These are phyloP conservation scores for Penicillium sp. DNA, from an alignment of 2,329 filamentous ascomycete species.

Conservation along the genomic window DNA sequence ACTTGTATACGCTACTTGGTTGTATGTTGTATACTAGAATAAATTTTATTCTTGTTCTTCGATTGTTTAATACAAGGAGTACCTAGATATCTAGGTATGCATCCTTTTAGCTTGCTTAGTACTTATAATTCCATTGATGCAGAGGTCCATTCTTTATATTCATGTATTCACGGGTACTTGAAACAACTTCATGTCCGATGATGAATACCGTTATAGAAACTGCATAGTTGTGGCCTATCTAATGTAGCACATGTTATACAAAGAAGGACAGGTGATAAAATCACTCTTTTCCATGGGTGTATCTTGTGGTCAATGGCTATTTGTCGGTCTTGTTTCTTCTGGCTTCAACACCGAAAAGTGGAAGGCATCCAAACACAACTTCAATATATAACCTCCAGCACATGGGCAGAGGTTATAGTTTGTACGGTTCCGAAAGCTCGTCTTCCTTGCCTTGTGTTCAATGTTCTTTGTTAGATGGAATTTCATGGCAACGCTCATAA, in stretches of 20 bases:
- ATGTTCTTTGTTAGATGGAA: not conserved
- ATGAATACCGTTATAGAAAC: too few species aligned
- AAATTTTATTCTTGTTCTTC: not conserved
- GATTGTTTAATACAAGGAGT: not conserved
- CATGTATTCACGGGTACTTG: not conserved
- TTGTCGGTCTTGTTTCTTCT: too few species aligned
- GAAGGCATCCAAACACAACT: not conserved
- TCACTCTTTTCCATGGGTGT: too few species aligned
- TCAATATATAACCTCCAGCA: not conserved
- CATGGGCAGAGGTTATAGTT: too few species aligned
- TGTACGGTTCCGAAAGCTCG: not conserved
- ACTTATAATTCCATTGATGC: not conserved
- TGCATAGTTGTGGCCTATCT: too few species aligned
- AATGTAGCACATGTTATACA: too few species aligned
- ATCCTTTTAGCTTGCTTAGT: not conserved
- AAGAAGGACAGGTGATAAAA: too few species aligned
- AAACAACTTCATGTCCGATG: too few species aligned
- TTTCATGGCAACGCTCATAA: not conserved
- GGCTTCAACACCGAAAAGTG: too few species aligned
- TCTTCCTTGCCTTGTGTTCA: not conserved
- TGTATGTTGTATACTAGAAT: not conserved
- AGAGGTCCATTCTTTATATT: not conserved
- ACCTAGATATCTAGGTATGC: too few species aligned
- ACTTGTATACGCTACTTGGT: not conserved
- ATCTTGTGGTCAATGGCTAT: too few species aligned